Percentiles rank a stretch among this genome's conserved stretches.
These are phyloP conservation scores for Jaltomata sinuosa DNA, from an alignment of 257 asterid species.

Conservation along the genomic window DNA sequence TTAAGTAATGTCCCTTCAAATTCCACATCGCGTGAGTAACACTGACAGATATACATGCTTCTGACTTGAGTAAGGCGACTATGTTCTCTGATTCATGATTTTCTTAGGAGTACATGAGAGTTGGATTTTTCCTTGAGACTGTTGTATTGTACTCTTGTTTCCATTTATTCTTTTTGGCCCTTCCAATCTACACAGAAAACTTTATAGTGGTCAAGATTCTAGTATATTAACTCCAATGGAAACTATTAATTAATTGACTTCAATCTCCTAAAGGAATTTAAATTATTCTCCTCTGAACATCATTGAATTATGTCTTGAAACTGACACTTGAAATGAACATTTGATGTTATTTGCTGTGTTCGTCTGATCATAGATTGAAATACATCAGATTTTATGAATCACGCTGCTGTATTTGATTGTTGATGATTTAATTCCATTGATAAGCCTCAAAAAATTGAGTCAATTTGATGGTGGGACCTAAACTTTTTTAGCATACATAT, in stretches of 20 bases:
- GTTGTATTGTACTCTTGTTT: background rate
- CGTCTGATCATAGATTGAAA: background rate
- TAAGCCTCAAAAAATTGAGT: background rate
- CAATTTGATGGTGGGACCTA: background rate
- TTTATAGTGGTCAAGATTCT: background rate
- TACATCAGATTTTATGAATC: constrained; percentile 3
- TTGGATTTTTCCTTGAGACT: background rate
- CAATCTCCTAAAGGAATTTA: background rate
- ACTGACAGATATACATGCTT: background rate
- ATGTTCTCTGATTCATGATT: background rate
- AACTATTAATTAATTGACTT: background rate
- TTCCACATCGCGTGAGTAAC: background rate
- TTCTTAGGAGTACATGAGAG: background rate
- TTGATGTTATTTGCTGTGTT: background rate
- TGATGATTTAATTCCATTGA: background rate
- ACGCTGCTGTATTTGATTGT: constrained; percentile 1
- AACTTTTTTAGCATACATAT: background rate
- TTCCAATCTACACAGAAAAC: background rate
- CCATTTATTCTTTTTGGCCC: background rate
- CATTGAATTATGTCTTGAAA: background rate
- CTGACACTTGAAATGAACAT: background rate
- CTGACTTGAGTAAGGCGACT: background rate
- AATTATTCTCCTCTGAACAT: background rate
- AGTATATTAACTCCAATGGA: background rate
- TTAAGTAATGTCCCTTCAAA: background rate